Conservation (phyloP, 257 asterid genomes). For the Fraxinus cuspidata region DNA sequence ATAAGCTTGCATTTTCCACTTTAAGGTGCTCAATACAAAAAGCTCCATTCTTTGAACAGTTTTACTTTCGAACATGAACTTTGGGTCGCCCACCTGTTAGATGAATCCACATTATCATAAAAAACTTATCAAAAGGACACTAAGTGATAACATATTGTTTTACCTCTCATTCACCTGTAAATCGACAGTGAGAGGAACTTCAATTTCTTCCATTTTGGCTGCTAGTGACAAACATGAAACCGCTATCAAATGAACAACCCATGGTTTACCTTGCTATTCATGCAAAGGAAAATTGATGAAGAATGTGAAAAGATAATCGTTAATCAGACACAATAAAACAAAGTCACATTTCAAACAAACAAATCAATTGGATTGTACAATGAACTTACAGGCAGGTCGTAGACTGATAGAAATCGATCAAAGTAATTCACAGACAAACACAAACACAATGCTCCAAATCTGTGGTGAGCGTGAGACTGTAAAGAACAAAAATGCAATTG, state of each 20-base stretch:
- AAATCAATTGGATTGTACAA: not conserved
- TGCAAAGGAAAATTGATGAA: slow-evolving; percentile 8
- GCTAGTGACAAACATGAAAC: slow-evolving; percentile 52
- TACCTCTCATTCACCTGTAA: slow-evolving; percentile 36
- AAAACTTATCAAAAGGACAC: not conserved
- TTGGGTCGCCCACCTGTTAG: slow-evolving; percentile 62
- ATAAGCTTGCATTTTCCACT: slow-evolving; percentile 65
- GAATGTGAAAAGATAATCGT: not conserved
- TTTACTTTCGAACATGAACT: slow-evolving; percentile 54
- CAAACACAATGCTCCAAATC: slow-evolving; percentile 37
- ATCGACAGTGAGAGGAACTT: slow-evolving; percentile 39
- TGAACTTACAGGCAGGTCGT: slow-evolving; percentile 42
- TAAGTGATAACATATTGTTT: not conserved
- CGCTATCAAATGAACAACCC: slow-evolving; percentile 48
- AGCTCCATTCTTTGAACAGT: slow-evolving; percentile 77
- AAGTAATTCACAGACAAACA: slow-evolving; percentile 41
- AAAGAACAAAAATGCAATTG: not conserved
- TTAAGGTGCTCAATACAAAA: slow-evolving; percentile 54
- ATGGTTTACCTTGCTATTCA: slow-evolving; percentile 30
- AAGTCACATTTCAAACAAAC: not conserved
- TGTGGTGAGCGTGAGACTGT: slow-evolving; percentile 41
- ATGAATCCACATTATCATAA: slow-evolving; percentile 15
- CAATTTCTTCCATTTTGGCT: slow-evolving; percentile 52
- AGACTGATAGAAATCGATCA: slow-evolving; percentile 41
- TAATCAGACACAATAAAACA: not conserved